phyloP scores from a whole-genome alignment of 2,329 filamentous ascomycete genomes.

The Tolypocladium guangdongense region DNA sequence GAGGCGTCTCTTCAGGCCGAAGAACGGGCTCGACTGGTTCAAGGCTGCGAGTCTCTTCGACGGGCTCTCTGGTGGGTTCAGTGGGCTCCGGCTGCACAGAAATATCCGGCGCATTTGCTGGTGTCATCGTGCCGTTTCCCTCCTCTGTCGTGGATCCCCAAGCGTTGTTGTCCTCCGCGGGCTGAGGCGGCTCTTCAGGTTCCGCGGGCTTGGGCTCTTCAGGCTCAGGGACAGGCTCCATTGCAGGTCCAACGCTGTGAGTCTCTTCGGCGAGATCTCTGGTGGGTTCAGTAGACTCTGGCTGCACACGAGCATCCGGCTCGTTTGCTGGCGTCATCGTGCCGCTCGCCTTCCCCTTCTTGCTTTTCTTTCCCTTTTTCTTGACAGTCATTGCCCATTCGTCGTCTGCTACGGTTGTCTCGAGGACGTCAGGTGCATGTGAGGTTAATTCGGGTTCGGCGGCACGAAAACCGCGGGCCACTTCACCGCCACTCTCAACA shows the following conservation, averaged over 20 bases:
- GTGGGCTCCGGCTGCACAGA: background rate
- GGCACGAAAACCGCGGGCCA: background rate
- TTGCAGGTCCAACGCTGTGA: background rate
- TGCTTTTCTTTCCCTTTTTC: slow-evolving; percentile 28
- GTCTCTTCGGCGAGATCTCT: too few relatives aligned
- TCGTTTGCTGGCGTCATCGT: background rate
- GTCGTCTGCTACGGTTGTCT: slow-evolving; percentile 2
- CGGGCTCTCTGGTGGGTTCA: background rate
- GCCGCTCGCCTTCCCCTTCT: slow-evolving; percentile 13
- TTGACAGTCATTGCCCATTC: slow-evolving; percentile 7
- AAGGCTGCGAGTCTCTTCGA: background rate
- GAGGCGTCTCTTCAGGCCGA: background rate
- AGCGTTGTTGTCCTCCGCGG: background rate
- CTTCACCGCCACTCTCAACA: background rate
- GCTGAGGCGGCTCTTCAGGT: background rate
- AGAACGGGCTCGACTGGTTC: background rate
- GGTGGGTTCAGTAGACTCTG: background rate
- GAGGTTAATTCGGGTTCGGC: background rate
- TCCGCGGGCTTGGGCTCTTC: background rate
- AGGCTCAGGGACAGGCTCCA: background rate
- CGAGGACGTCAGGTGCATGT: background rate
- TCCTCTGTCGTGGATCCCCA: background rate
- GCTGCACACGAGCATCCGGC: background rate
- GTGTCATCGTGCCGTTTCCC: background rate
- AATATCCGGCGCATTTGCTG: background rate